These are phyloP conservation scores for Pseudozyma sp. DNA, from an alignment of 1,284 basidiomycete species.

Conservation along the genomic window DNA sequence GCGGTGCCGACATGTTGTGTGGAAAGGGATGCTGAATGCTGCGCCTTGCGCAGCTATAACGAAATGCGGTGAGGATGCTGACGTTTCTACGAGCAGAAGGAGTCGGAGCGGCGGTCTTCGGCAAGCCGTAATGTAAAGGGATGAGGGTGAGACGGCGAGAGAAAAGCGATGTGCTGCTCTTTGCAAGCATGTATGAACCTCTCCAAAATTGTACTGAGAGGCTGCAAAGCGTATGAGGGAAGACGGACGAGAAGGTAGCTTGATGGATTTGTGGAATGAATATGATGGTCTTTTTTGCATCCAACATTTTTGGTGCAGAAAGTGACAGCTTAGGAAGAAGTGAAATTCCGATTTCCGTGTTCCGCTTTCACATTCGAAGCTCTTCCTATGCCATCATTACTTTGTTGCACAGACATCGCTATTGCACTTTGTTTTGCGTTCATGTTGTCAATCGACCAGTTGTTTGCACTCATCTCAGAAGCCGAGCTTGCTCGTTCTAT, in stretches of 20 bases:
- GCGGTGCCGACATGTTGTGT: conserved; percentile 9
- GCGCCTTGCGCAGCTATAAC: too few species aligned
- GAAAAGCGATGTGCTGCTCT: background rate
- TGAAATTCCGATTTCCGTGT: conserved; percentile 10
- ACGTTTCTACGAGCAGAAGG: background rate
- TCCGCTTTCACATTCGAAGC: too few species aligned
- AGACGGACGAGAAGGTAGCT: background rate
- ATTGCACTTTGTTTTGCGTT: too few species aligned
- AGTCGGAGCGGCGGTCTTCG: background rate
- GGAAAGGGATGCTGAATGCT: background rate
- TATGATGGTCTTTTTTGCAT: conserved; percentile 1
- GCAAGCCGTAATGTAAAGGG: background rate
- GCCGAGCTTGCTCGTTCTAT: too few species aligned
- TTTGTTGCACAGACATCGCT: too few species aligned
- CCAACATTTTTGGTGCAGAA: conserved; percentile 4
- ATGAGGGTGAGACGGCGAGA: conserved; percentile 1
- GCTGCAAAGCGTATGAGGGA: background rate
- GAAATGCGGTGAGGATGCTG: background rate
- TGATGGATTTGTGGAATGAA: conserved; percentile 5
- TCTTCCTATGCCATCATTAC: too few species aligned
- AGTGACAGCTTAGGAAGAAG: conserved; percentile 4
- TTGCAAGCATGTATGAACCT: conserved; percentile 28
- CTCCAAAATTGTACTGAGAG: background rate
- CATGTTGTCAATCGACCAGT: too few species aligned
- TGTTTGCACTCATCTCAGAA: too few species aligned